Conservation (phyloP, 495 filamentous ascomycete genomes). For the Cudoniella acicularis region DNA sequence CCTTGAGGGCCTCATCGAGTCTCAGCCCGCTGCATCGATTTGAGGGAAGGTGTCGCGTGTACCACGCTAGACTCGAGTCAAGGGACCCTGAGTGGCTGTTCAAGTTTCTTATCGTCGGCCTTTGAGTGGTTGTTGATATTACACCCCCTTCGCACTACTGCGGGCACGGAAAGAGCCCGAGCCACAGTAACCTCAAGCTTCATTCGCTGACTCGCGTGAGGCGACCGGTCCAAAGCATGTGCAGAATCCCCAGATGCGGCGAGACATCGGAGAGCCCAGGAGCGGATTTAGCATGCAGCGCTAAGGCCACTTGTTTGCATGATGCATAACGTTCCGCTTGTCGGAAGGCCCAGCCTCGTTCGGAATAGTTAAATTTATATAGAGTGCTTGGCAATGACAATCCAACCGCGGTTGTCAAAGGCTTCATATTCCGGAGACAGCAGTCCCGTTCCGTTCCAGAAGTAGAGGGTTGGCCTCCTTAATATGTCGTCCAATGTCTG, state of each 20-base stretch:
- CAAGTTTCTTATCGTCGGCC: slow-evolving; percentile 12
- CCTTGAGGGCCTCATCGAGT: not conserved
- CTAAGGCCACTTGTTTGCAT: not conserved
- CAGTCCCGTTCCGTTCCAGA: not conserved
- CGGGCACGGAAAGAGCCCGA: not conserved
- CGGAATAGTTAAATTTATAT: not conserved
- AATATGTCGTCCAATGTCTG: not conserved
- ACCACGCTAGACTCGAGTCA: not conserved
- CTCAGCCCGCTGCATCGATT: not conserved
- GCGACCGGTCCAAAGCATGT: too few species aligned
- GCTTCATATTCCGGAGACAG: not conserved
- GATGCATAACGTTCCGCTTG: not conserved
- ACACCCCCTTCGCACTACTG: not conserved
- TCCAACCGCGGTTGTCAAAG: not conserved
- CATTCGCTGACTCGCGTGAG: not conserved
- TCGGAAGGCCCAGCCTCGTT: not conserved
- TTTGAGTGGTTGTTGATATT: slow-evolving; percentile 17
- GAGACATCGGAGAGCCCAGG: not conserved
- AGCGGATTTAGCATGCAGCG: not conserved
- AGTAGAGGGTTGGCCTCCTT: not conserved
- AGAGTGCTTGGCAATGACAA: not conserved
- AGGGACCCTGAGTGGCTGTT: slow-evolving; percentile 13
- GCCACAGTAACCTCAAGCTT: not conserved
- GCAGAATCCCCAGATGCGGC: too few species aligned
- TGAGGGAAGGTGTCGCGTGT: slow-evolving; percentile 3